Evolutionary conservation across 306 rosid species (phyloP).

Genomic region (Geum urbanum): DNA sequence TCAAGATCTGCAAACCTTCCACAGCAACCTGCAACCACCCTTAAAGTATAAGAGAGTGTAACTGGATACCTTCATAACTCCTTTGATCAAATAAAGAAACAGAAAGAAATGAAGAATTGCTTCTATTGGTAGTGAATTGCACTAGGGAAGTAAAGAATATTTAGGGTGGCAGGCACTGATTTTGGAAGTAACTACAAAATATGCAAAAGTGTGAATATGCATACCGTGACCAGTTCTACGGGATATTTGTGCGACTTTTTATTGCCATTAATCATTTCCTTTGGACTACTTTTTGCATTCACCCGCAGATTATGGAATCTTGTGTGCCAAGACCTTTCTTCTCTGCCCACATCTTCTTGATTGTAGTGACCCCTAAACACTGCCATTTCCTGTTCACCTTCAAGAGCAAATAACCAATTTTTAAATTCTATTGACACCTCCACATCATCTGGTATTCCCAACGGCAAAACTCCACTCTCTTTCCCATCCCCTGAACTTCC

Average conservation of each 20-base stretch:
- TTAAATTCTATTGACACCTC: conserved; percentile 68
- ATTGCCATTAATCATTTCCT: conserved; percentile 41
- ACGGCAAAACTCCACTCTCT: conserved; percentile 44
- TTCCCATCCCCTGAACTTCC: conserved; percentile 43
- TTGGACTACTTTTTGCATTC: conserved; percentile 63
- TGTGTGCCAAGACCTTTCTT: conserved; percentile 88
- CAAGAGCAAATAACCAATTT: conserved; percentile 96
- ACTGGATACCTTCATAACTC: conserved; percentile 9
- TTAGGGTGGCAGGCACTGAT: neutral
- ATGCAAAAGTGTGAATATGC: conserved; percentile 16
- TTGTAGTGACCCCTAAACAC: conserved; percentile 65
- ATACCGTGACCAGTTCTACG: conserved; percentile 68
- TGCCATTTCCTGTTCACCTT: conserved; percentile 72
- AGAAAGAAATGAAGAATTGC: neutral
- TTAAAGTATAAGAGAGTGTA: conserved; percentile 17
- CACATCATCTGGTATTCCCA: conserved; percentile 82
- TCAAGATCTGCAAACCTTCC: conserved; percentile 74
- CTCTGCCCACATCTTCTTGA: conserved; percentile 57
- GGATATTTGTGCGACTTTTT: conserved; percentile 46
- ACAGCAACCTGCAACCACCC: conserved; percentile 59
- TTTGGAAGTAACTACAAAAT: neutral
- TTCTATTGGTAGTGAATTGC: neutral
- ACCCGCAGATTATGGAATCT: conserved; percentile 59
- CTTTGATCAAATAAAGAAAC: neutral
- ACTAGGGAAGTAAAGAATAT: neutral